These are phyloP conservation scores for Aspergillus floridensis DNA, from an alignment of 2,329 filamentous ascomycete genomes.

Conservation along the genomic window DNA sequence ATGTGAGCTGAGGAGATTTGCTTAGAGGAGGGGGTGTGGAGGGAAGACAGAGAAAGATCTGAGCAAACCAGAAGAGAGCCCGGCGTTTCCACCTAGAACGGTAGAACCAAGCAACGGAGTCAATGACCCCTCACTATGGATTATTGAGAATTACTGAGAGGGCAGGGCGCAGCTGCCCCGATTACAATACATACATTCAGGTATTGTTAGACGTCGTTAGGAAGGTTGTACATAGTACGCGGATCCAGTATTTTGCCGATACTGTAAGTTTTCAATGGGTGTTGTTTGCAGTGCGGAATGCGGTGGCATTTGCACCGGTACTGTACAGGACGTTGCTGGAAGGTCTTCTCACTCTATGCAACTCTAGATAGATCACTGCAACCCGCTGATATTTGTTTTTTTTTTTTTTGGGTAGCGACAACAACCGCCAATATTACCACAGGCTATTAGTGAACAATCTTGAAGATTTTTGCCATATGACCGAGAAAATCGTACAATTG, in stretches of 20 bases:
- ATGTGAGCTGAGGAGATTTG: conserved; percentile 5
- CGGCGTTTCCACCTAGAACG: conserved; percentile 17
- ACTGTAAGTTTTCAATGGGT: conserved; percentile 1
- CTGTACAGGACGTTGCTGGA: not conserved
- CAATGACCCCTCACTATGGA: conserved; percentile 13
- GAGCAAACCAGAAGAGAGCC: conserved; percentile 12
- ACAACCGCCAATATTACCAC: not conserved
- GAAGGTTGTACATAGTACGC: not conserved
- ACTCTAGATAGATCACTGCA: conserved; percentile 1
- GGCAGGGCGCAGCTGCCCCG: not conserved
- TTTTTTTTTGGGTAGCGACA: not conserved
- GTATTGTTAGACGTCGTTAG: not conserved
- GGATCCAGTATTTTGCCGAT: conserved; percentile 7
- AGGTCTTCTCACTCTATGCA: not conserved
- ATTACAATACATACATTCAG: conserved; percentile 7
- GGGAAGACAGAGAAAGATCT: conserved; percentile 2
- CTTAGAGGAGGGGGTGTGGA: not conserved
- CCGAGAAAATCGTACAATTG: not conserved
- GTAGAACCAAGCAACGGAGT: conserved; percentile 10
- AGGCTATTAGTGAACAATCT: not conserved
- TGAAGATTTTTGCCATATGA: not conserved
- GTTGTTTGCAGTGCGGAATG: conserved; percentile 1
- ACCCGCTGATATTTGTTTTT: not conserved
- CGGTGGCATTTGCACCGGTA: conserved; percentile 1
- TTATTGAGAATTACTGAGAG: conserved; percentile 8